These are phyloP conservation scores for Apiotrichum sp. DNA, from an alignment of 1,284 basidiomycete genomes.

Conservation along the genomic window DNA sequence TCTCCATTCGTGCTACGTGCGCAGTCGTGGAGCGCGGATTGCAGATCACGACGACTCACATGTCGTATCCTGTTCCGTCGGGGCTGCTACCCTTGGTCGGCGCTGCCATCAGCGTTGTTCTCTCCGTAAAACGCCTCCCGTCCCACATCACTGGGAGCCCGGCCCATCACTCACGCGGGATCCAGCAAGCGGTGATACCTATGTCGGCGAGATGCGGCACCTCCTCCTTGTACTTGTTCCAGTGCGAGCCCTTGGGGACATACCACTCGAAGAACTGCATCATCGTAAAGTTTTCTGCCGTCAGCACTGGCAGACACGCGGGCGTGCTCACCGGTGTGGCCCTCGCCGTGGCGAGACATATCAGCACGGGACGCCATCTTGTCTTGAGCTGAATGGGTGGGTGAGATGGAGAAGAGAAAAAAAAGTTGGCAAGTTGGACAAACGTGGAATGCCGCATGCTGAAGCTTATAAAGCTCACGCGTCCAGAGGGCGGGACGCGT, in stretches of 20 bases:
- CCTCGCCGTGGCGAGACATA: constrained; percentile 8
- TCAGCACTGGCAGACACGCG: background rate
- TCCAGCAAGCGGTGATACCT: constrained; percentile 76
- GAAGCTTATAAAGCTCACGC: too few relatives aligned
- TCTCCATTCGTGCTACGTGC: too few relatives aligned
- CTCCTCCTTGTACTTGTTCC: constrained; percentile 71
- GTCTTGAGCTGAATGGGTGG: too few relatives aligned
- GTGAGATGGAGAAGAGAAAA: too few relatives aligned
- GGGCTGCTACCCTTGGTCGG: constrained; percentile 43
- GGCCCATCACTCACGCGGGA: constrained; percentile 45
- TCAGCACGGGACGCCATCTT: constrained; percentile 8
- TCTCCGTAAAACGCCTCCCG: too few relatives aligned
- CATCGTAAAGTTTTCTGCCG: constrained; percentile 41
- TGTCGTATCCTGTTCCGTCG: constrained; percentile 45
- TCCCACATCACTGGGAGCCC: too few relatives aligned
- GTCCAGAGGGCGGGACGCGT: too few relatives aligned
- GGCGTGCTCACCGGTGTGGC: constrained; percentile 7
- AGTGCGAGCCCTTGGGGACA: constrained; percentile 47
- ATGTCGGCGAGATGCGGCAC: constrained; percentile 63
- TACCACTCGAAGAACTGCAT: constrained; percentile 47
- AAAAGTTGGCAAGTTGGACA: too few relatives aligned
- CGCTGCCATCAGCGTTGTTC: constrained; percentile 17
- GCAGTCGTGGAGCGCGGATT: too few relatives aligned
- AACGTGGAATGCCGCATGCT: too few relatives aligned
- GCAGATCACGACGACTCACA: constrained; percentile 1